These are phyloP conservation scores for Tulasnella sp. DNA, from an alignment of 768 basidiomycete species.

Conservation along the genomic window DNA sequence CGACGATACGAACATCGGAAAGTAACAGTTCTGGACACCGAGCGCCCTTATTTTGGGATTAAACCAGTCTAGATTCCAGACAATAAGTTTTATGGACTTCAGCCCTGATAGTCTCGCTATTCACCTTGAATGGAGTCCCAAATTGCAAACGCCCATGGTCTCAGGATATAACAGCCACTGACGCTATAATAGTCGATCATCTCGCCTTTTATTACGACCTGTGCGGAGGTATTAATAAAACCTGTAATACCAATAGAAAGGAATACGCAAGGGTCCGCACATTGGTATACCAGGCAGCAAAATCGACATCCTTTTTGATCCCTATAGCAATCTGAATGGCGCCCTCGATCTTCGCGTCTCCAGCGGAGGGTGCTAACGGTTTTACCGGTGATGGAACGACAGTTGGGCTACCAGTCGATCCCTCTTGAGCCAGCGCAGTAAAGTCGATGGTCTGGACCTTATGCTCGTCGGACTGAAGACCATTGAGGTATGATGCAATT, in stretches of 20 bases:
- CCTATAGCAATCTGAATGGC: conserved; percentile 88
- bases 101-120: conserved; percentile 1
- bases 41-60: conserved; percentile 84
- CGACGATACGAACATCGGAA: conserved; percentile 95
- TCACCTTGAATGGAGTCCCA: conserved; percentile 92
- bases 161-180: conserved; percentile 96
- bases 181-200: conserved; percentile 99
- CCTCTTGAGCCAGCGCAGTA: conserved; percentile 42
- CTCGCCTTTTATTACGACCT: conserved; percentile 96
- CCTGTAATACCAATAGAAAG: conserved; percentile 21
- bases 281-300: conserved; percentile 87
- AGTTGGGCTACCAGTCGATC: conserved; percentile 24
- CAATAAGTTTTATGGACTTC: background rate
- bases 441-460: conserved; percentile 72
- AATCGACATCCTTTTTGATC: conserved; percentile 92
- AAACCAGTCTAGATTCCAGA: conserved; percentile 64
- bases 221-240: conserved; percentile 24
- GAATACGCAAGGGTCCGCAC: conserved; percentile 35
- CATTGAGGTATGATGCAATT: conserved; percentile 58
- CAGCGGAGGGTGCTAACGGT: conserved; percentile 26
- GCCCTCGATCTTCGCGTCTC: conserved; percentile 70
- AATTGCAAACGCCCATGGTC: conserved; percentile 93
- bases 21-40: conserved; percentile 94
- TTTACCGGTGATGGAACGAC: conserved; percentile 17
- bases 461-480: conserved; percentile 52